Evolutionary conservation across 75 land plant genomes (phyloP).

Genomic region (Cryptomeria japonica): DNA sequence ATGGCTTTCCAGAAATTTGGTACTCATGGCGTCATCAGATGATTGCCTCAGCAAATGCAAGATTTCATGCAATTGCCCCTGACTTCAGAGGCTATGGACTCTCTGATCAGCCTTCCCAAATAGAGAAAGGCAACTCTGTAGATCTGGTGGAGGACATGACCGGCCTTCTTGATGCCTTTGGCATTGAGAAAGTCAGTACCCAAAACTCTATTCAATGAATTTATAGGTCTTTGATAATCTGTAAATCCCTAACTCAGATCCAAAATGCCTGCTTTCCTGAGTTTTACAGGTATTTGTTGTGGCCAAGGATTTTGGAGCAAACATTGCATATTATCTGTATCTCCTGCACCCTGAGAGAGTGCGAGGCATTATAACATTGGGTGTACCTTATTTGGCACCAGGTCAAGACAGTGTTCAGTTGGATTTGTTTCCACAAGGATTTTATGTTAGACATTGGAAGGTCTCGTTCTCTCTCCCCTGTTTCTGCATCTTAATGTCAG

Average conservation of each 20-base stretch:
- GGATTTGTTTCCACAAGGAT: neutral
- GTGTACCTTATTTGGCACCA: conserved; percentile 33
- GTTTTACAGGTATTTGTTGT: conserved; percentile 47
- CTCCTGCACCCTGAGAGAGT: conserved; percentile 48
- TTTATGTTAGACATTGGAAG: neutral
- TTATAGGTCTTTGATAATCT: too few species aligned
- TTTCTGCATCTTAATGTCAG: neutral
- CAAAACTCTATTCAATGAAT: neutral
- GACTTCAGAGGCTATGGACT: too few species aligned
- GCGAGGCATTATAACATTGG: conserved; percentile 40
- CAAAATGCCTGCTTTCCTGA: neutral
- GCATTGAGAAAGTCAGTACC: conserved; percentile 35
- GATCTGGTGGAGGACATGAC: conserved; percentile 11
- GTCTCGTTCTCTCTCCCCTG: too few species aligned
- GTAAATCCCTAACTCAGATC: neutral
- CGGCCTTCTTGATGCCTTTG: conserved; percentile 46
- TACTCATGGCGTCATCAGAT: too few species aligned
- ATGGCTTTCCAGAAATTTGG: too few species aligned
- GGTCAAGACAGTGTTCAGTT: neutral
- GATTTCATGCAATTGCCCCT: too few species aligned
- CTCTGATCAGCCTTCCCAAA: conserved; percentile 14
- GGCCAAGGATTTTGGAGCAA: conserved; percentile 55
- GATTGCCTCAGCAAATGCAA: too few species aligned
- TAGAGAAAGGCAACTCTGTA: conserved; percentile 2
- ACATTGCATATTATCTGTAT: conserved; percentile 24